Percentiles rank a stretch among this genome's conserved stretches.
Evolutionary conservation across 148 eudicot species (phyloP).

Genomic region (Vaccinium vitisidaea): DNA sequence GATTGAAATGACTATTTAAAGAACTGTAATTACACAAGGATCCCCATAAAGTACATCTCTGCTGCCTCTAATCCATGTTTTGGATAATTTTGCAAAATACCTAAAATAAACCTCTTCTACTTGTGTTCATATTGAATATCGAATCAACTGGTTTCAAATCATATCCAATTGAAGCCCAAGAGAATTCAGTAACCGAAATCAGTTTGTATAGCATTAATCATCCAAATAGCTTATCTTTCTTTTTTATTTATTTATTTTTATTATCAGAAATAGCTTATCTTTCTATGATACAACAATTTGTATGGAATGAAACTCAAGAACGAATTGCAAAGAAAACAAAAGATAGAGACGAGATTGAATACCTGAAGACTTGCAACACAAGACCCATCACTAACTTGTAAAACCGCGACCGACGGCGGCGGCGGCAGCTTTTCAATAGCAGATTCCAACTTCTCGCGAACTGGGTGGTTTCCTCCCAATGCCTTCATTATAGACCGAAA

Average conservation of each 20-base stretch:
- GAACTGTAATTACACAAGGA: not conserved
- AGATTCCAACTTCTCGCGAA: conserved; percentile 36
- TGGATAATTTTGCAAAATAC: not conserved
- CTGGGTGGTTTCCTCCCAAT: conserved; percentile 46
- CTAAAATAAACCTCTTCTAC: not conserved
- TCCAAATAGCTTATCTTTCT: not conserved
- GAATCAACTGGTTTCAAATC: not conserved
- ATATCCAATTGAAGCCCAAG: not conserved
- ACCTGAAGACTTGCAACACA: conserved; percentile 74
- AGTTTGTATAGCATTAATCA: not conserved
- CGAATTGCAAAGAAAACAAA: not conserved
- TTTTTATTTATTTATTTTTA: too few species aligned
- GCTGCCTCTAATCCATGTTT: not conserved
- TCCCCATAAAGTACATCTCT: not conserved
- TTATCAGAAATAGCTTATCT: not conserved
- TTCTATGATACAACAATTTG: not conserved
- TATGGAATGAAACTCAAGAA: not conserved
- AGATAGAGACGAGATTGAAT: not conserved
- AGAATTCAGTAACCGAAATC: not conserved
- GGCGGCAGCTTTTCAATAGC: conserved; percentile 25
- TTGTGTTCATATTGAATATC: not conserved
- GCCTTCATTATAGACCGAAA: conserved; percentile 60
- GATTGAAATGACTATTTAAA: not conserved
- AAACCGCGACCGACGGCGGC: conserved; percentile 44
- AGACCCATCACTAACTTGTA: conserved; percentile 87